Evolutionary conservation across 192 early-diverging fungal species (phyloP), one percentile per base, ranked within the genome.

Genomic region (Umbelopsis sp.): DNA sequence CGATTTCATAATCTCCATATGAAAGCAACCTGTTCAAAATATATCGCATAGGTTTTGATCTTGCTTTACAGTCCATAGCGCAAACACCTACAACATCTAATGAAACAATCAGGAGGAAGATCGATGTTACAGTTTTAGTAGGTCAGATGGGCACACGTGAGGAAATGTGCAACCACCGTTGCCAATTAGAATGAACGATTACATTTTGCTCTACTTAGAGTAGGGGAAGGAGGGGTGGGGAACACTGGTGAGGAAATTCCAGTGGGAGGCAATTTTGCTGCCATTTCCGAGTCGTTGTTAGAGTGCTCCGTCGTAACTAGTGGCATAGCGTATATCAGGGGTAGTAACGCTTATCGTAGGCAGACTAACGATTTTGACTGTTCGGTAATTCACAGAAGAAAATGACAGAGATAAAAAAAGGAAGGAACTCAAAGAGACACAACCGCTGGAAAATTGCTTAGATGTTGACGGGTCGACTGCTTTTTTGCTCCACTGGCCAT

Each of bases 1-100:
- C 84, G 9, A 91, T 91, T 66, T 92, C 88, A 75, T 94, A 96
- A n/a, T 76, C 54, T 0, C 89, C 92, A 49, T 80, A 82, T 8
- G 82, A 80, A 29, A 91, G 71, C 31, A 94, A 79, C 11, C 87
- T 83, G 74, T 91, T 89, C 22, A 98, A 82, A 70, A 98, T 95
- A 78, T 94, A 96, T 44, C 93, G 82, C 97, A 98, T 98, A 17
- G 95, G 95, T 73, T 96, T 97, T 8, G 95, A 96, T n/a, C 97
- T 86, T 47, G 97, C 93, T 83, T 96, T 96, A 70, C 84, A 90
- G 77, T 96, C 95, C 92, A 95, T 93, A 10, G 95, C 95, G 78
- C 93, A 95, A 8, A 96, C 86, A 16, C 95, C 95, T 69, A 96
- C 89, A 25, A 92, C 86, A 72, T 85, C 86, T 87, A 68, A 29